Percentiles rank a stretch among this genome's conserved stretches.
phyloP scores from a whole-genome alignment of 805 yeast genomes.

The Cyberlindnera petersonii region DNA sequence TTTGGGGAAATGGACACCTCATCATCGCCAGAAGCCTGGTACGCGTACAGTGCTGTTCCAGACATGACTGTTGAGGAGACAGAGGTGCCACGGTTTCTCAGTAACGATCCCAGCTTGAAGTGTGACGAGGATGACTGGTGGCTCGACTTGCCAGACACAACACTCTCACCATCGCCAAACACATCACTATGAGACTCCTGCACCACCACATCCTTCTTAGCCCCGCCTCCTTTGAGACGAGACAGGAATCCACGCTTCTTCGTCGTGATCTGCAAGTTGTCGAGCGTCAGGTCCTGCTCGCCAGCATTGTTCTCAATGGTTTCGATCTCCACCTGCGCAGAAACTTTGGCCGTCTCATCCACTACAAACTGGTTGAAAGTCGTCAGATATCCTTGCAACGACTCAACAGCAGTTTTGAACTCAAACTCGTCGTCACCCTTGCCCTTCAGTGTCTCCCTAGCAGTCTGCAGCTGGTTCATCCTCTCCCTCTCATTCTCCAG shows the following conservation, averaged over 20 bases:
- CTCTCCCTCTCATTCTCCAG: constrained; percentile 30
- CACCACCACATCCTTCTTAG: constrained; percentile 18
- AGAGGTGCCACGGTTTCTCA: constrained; percentile 17
- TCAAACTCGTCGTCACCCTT: constrained; percentile 46
- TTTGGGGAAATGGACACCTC: constrained; percentile 63
- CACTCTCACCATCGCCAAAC: constrained; percentile 23
- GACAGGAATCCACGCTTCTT: constrained; percentile 62
- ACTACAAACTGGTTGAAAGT: constrained; percentile 59
- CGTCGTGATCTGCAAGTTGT: constrained; percentile 41
- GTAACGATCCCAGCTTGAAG: constrained; percentile 21
- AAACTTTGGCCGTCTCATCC: constrained; percentile 70
- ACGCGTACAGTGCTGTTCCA: constrained; percentile 43
- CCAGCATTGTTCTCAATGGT: constrained; percentile 83
- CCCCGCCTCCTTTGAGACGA: constrained; percentile 26
- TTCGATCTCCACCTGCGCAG: constrained; percentile 83
- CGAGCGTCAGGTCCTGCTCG: constrained; percentile 62
- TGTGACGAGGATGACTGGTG: constrained; percentile 14
- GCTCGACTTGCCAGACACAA: constrained; percentile 13
- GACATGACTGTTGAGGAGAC: constrained; percentile 26
- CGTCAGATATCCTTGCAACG: constrained; percentile 48
- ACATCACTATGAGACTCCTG: constrained; percentile 3
- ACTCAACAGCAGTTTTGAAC: constrained; percentile 32
- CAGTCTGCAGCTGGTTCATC: constrained; percentile 29
- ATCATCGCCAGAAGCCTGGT: constrained; percentile 62
- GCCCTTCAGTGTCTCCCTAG: constrained; percentile 36